Base-by-base conservation (phyloP, 371 early-diverging fungal species). In the Mortierella sp. region DNA sequence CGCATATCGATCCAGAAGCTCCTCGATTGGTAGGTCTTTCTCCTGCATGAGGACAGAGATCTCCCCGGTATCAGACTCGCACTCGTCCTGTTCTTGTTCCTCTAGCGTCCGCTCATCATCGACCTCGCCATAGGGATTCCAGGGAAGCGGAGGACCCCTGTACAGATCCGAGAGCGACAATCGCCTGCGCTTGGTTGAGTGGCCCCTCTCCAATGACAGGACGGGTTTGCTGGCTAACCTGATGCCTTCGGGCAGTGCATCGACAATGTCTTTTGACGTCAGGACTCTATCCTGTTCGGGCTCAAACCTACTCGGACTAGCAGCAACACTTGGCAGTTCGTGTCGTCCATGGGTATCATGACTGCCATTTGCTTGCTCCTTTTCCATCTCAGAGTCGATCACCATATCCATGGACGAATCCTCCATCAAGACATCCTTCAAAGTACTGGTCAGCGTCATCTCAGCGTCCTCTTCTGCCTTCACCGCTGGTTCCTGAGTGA, bases 31-130 rank as follows among this genome's bases (percentile, higher is more conserved):
- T 59, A 82, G 42, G 19, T 82, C 80, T 61, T 64, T 73, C 34
- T 83, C 82, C 23, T 37, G 50, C 49, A 70, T 50, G 7, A 83
- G 41, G 14, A 48, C 59, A 4, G 64, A 0, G 21, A 76, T 7
- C 11, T 79, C 85, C 15, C 78, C 68, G 6, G 84, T 65, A 31
- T 82, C 84, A 0, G 73, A 55, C 14, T 59, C 56, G 5, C 59
- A 59, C 32, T 65, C 63, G 12, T 68, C 79, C 30, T 66, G 75
- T 17, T 79, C 81, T 48, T 82, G 80, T 26, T 81, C 81, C 19
- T 84, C 83, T 51, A 82, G 73, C 15, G 84, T 80, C 15, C 80
- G 71, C 47, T 84, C 87, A 44, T 81, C 80, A 26, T 83, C 83
- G 21, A 81, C 80, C 8, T 76, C 76, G 3, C 66, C 68, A 26